phyloP scores from a whole-genome alignment of 192 early-diverging fungal species.

The Backusella westeae region DNA sequence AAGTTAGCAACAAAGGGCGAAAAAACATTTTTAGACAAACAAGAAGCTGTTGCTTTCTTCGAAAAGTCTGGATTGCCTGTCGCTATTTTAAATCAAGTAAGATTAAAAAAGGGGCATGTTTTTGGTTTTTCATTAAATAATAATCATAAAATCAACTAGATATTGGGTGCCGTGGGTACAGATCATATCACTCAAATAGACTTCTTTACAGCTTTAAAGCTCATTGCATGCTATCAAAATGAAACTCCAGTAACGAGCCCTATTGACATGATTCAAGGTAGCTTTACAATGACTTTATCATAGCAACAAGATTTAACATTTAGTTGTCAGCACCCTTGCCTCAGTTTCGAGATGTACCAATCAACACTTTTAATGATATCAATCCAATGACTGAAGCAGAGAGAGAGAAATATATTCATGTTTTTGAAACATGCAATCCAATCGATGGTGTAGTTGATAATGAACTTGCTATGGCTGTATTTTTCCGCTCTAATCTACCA shows the following conservation, averaged over 20 bases:
- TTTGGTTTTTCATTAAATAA: neutral
- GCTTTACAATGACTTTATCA: neutral
- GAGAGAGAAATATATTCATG: conserved; percentile 56
- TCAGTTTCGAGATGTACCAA: conserved; percentile 21
- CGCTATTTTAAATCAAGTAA: conserved; percentile 56
- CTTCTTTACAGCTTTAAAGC: conserved; percentile 79
- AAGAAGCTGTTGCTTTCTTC: conserved; percentile 68
- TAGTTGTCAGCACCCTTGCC: conserved; percentile 20
- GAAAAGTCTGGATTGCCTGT: conserved; percentile 60
- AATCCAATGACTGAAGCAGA: conserved; percentile 43
- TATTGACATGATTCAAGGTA: conserved; percentile 15
- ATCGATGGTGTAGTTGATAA: conserved; percentile 56
- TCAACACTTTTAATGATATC: neutral
- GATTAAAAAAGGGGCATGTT: neutral
- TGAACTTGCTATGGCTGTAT: conserved; percentile 70
- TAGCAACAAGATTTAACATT: neutral
- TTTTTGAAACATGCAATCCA: conserved; percentile 60
- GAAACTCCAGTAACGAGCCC: neutral
- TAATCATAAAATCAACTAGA: conserved; percentile 31
- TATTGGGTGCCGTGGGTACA: conserved; percentile 78
- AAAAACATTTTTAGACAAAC: conserved; percentile 60
- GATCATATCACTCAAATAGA: conserved; percentile 66
- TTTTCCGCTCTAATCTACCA: conserved; percentile 78
- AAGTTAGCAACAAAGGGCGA: conserved; percentile 56
- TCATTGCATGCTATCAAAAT: conserved; percentile 53